Evolutionary conservation across 129 eudicot species (phyloP), one percentile per base, ranked within the genome.

Genomic region (Lactuca sativa): DNA sequence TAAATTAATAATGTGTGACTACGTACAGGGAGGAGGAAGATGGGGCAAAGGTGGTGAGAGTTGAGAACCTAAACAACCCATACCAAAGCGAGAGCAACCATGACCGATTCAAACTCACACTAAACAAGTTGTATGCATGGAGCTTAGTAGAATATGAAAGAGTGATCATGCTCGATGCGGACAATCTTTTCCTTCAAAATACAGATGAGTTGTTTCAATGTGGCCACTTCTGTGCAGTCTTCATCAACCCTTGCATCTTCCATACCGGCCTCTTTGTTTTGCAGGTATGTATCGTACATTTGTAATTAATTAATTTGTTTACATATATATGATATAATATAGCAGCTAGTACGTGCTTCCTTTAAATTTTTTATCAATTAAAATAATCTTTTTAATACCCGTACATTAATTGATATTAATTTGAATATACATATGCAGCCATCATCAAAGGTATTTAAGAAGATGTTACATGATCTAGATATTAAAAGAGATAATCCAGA

Each of bases 101-200:
- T 15, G 59, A 82, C 34, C 74, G 96, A 80, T 89, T 89, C 81
- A 85, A 76, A 76, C 71, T 89, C 67, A 82, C 95, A 1, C 73
- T 93, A 31, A 93, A 93, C 84, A 93, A 89, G 17, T 66, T 93
- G 7, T 90, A 93, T 36, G 95, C 95, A 51, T 93, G 96, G 96
- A 93, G 70, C 80, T 81, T 93, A 5, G 84, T 89, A 31, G 78
- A 87, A 32, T 89, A 93, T 37, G 86, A 89, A 2, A 82, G 98
- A 38, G 95, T 93, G 7, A 77, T 93, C 71, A 93, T 93, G 98
- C 98, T 93, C 30, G 98, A 93, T 75, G 96, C 92, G 0, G 98
- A 93, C 68, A 93, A 93, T 77, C 89, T 93, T 52, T 93, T 93
- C 60, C 90, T 89, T 49, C 77, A 69, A 41, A 93, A 89, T 40